A percentile compares a stretch with the other conserved stretches of the same genome.
Conservation (phyloP, 495 filamentous ascomycete species). For the Aspergillus baeticus region DNA sequence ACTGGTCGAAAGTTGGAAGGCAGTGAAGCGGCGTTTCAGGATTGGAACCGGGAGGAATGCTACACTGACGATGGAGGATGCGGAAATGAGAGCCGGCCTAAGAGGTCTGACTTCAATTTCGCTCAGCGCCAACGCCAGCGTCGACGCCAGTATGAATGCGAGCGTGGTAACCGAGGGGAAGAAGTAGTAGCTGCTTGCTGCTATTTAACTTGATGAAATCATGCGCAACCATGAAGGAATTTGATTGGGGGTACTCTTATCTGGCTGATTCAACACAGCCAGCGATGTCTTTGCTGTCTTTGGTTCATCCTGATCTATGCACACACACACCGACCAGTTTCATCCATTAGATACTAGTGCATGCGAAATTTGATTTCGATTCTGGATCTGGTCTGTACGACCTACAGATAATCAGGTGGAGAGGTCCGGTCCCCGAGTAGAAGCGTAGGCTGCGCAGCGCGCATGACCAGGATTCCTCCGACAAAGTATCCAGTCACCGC, state of each 20-base stretch:
- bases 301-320: neutral
- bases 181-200: conserved; percentile 9
- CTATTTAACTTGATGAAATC: neutral
- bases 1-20: conserved; percentile 69
- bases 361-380: neutral
- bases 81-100: conserved; percentile 30
- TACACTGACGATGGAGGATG: conserved; percentile 34
- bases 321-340: neutral
- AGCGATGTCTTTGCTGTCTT: neutral
- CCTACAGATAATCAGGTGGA: neutral
- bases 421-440: conserved; percentile 1
- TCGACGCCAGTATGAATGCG: conserved; percentile 35
- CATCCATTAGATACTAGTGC: conserved; percentile 3
- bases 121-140: conserved; percentile 33
- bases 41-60: conserved; percentile 37
- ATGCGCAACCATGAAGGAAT: conserved; percentile 13
- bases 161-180: conserved; percentile 38
- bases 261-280: conserved; percentile 2
- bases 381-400: neutral
- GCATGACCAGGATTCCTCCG: neutral
- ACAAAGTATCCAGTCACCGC: neutral
- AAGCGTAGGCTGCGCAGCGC: too few species aligned
- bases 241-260: too few species aligned
- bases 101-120: conserved; percentile 23
- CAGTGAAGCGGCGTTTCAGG: conserved; percentile 50